Evolutionary conservation across 768 basidiomycete species (phyloP).

Genomic region (Rhizopogon vesiculosus): DNA sequence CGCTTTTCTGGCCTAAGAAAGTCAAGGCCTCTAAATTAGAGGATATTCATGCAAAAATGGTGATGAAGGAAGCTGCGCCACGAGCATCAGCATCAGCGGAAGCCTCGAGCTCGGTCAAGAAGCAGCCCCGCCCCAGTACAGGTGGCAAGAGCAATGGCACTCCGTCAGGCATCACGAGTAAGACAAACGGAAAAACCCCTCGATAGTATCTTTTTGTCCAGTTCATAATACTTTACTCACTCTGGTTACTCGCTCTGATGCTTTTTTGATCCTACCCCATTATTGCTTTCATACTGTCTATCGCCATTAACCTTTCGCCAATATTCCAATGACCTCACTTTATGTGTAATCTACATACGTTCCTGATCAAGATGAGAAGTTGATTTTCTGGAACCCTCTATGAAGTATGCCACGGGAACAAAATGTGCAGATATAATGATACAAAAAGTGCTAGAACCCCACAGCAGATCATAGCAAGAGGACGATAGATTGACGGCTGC

Average conservation of each 20-base stretch:
- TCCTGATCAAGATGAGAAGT: neutral
- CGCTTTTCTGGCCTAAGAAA: conserved; percentile 96
- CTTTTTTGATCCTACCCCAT: conserved; percentile 9
- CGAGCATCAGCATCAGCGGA: conserved; percentile 43
- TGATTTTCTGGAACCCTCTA: neutral
- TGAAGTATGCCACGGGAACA: conserved; percentile 10
- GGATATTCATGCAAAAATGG: conserved; percentile 96
- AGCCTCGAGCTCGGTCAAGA: conserved; percentile 43
- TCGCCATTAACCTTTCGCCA: conserved; percentile 17
- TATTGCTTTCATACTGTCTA: conserved; percentile 13
- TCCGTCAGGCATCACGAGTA: conserved; percentile 37
- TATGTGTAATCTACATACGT: neutral
- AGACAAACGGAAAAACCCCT: conserved; percentile 58
- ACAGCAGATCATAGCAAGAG: neutral
- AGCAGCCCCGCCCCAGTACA: conserved; percentile 52
- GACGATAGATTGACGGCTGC: neutral
- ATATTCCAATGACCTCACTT: conserved; percentile 13
- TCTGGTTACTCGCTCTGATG: conserved; percentile 2
- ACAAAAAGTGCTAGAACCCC: neutral
- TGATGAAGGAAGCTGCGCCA: conserved; percentile 78
- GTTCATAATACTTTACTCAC: neutral
- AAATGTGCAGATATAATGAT: conserved; percentile 5
- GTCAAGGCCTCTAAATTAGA: conserved; percentile 91
- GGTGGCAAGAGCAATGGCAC: conserved; percentile 51
- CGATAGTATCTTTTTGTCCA: conserved; percentile 35